Evolutionary conservation across 2,329 filamentous ascomycete species (phyloP), one percentile per base, ranked within the genome.

Genomic region (Colletotrichum sp.): DNA sequence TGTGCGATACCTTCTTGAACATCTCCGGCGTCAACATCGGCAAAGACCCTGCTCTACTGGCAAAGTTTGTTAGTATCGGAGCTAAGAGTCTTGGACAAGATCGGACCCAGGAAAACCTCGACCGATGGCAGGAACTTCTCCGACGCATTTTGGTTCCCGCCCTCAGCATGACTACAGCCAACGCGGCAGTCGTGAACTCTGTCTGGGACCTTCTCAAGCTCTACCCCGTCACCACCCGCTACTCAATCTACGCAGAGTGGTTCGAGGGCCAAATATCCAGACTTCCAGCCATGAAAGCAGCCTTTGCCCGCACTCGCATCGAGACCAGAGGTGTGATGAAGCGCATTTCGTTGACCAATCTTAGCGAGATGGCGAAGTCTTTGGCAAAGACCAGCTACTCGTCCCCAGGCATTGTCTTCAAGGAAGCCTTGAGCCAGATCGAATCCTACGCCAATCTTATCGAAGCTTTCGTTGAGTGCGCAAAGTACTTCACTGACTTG

Each of bases 401-500:
- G 2, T 97, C 95, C 59, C 98, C 97, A 2, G 96, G 96, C 30
- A 91, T 98, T 72, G 96, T 99, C 28, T 98, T 98, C 87, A 93
- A 93, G 80, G 94, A 96, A 72, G 95, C 96, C 8, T 92, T 99
- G 74, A 93, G 93, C 77, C 96, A 98, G 84, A 95, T 98, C 75
- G 96, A 99, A 84, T 93, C 94, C 0, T 99, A 99, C 83, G 95
- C 94, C 82, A 99, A 99, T 82, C 90, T 99, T 77, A 98, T 98
- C 72, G 95, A 98, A 77, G 95, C 95, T 7, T 95, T 99, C 77
- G 96, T 99, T 16, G 96, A 98, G 82, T 98, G 96, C 81, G 96
- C 95, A 52, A 94, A 95, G 80, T 98, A 98, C 83, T 98, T 99
- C 80, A 98, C 96, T 2, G 93, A 95, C 71, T 87, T 99, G 49